Evolutionary conservation across 768 basidiomycete species (phyloP), one percentile per base, ranked within the genome.

Genomic region (Strobilomyces confusus): DNA sequence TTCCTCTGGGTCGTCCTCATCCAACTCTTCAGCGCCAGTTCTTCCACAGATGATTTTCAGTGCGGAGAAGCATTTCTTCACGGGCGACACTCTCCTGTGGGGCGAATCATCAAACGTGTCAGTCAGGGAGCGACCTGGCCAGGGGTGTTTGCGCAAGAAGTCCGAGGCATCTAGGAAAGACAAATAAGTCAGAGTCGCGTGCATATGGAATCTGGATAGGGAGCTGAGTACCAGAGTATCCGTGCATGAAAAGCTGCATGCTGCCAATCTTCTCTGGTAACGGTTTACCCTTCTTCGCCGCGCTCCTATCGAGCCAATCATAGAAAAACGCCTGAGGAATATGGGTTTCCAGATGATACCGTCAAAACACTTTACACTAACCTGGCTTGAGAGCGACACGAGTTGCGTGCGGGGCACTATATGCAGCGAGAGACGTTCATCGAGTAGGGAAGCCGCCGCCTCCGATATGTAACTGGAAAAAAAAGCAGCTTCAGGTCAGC

Each of bases 241-340:
- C 92, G 58, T 90, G 82, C 63, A 94, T 71, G 70, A 95, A 95
- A 50, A 82, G 84, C 63, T 95, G 93, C 82, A 93, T 86, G 61
- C 87, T 90, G 9, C 93, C 93, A 46, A 93, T 86, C 72, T 95
- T 95, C 54, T 89, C 89, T 22, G 90, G 90, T 19, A 94, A 68
- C 1, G 80, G 77, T 63, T 92, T 91, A 7, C 88, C 89, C 61
- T 93, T 92, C 72, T 91, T 93, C 11, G 79, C 79, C 5, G 81
- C 88, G 63, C 73, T 89, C 54, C 91, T 77, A 61, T 95, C 92
- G 26, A 92, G 73, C 91, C 91, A 95, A 63, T 92, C 89, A 60
- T 95, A 95, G 69, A 89, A 95, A 70, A 95, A 95, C 6, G 91
- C 88, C 83, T 92, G 20, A 29, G 14, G 14, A 13, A 32, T 30